Evolutionary conservation across 768 basidiomycete genomes (phyloP), one percentile per base, ranked within the genome.

Genomic region (Rhizopogon rudus): DNA sequence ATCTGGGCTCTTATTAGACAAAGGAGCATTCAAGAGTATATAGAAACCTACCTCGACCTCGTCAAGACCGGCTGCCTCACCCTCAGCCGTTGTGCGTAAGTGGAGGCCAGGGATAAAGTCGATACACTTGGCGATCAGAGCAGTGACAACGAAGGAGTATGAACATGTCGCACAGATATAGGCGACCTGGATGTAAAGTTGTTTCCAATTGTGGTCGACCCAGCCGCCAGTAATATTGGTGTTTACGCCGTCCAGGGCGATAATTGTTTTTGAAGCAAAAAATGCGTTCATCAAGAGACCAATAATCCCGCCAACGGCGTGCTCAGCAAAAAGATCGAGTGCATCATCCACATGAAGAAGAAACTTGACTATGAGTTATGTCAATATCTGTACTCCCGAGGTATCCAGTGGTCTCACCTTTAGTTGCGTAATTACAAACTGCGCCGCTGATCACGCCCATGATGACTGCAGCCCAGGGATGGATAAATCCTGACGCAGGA

Each of bases 291-390:
- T 59, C 46, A 91, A 65, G 14, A 90, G 77, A 42, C 91, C 93
- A 51, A 90, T 71, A 40, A 91, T 81, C 25, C 92, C 91, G 6
- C 91, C 92, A 40, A 95, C 73, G 39, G 87, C 94, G 75, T 97
- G 94, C 63, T 91, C 86, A 16, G 93, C 93, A 67, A 93, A 95
- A 44, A 94, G 80, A 77, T 98, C 94, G 49, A 97, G 85, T 0
- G 92, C 84, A 64, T 96, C 94, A 66, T 97, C 94, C 53, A 93
- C 81, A 16, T 75, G 71, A 52, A 93, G 57, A 35, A 88, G 63
- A 60, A 80, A 79, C 71, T 91, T 90, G 22, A 87, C 87, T 90
- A 60, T 5, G 17, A 31, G 16, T 31, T 3, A 25, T n/a, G 40
- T 69, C 28, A 71, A 52, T 13, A 51, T 17, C 10, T 5, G 33